Base-by-base conservation (phyloP, 768 basidiomycete genomes). In the Amylocystis lapponica region DNA sequence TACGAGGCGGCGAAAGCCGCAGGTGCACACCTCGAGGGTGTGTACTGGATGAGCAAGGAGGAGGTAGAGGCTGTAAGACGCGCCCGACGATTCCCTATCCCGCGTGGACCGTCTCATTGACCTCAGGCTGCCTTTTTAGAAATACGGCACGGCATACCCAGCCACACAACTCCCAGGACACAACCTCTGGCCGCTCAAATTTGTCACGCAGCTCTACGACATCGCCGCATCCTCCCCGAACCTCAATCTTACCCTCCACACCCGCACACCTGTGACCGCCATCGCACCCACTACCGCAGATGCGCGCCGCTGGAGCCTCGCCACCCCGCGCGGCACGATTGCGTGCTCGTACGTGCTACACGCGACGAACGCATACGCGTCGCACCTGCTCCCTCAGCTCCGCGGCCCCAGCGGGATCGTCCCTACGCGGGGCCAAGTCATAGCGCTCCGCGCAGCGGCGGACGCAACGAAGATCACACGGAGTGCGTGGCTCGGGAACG, bases 311-410 rank as follows among this genome's bases (percentile, higher is more conserved):
- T 87, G 83, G 83, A 55, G 55, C 0, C 59, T 86, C 11, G 50
- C 58, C 4, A 93, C 90, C 0, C 73, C 80, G 0, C 75, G 88
- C n/a, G 90, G 92, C 1, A 50, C 55, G 1, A 59, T 91, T 17
- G 31, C 57, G 4, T 81, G 84, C 49, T 61, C 68, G 16, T 78
- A 81, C 46, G 75, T 95, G 33, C 66, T 96, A 4, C 89, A 93
- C 57, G 89, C 88, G 0, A 93, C 89, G 9, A 96, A 96, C 53
- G 93, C 69, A 0, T 93, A 94, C 47, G 76, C 81, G 10, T 76
- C 82, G 3, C 72, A 85, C 52, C 74, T 95, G 27, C 68, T 96
- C n/a, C 85, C 86, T 0, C 74, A 79, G 45, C 57, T 92, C 22
- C 52, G 68, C 7, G 78, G 80, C 0, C 68, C 69, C 12, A 48